These are phyloP conservation scores for Chenopodium quinoa DNA, from an alignment of 148 eudicot species.

Conservation along the genomic window DNA sequence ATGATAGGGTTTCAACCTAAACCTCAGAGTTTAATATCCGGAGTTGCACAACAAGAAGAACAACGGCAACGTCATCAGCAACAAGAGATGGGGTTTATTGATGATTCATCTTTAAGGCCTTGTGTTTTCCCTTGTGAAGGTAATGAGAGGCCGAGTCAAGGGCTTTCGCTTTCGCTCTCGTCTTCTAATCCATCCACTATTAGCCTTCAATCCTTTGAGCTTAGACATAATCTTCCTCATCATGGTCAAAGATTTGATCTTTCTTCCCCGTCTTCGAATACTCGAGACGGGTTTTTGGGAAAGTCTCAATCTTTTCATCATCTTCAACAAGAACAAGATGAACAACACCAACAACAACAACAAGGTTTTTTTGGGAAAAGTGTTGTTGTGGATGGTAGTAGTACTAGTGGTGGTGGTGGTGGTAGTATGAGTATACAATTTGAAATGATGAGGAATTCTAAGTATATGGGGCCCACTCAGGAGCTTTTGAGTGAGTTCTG, in stretches of 20 bases:
- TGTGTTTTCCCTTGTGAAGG: constrained; percentile 78
- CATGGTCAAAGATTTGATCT: constrained; percentile 3
- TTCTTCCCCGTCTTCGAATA: background rate
- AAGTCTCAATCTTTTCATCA: constrained; percentile 29
- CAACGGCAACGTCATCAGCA: background rate
- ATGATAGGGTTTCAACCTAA: constrained; percentile 58
- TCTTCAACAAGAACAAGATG: background rate
- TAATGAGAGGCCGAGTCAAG: constrained; percentile 91
- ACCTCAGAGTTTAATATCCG: constrained; percentile 5
- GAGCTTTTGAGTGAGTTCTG: constrained; percentile 88
- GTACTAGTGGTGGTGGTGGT: constrained; percentile 3
- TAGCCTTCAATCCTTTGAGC: constrained; percentile 75
- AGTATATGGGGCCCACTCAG: constrained; percentile 71
- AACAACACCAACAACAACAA: constrained; percentile 19
- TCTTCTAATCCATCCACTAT: constrained; percentile 67
- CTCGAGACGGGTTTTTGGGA: constrained; percentile 32
- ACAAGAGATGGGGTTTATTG: constrained; percentile 24
- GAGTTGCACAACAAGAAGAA: background rate
- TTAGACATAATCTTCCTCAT: constrained; percentile 28
- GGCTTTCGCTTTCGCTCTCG: constrained; percentile 79
- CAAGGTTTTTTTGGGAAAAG: constrained; percentile 34
- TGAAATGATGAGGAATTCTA: constrained; percentile 53
- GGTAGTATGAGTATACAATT: constrained; percentile 21
- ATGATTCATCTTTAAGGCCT: constrained; percentile 44
- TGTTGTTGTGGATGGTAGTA: background rate